Conservation (phyloP, 164 flowering plant genomes). For the Piper longum region DNA sequence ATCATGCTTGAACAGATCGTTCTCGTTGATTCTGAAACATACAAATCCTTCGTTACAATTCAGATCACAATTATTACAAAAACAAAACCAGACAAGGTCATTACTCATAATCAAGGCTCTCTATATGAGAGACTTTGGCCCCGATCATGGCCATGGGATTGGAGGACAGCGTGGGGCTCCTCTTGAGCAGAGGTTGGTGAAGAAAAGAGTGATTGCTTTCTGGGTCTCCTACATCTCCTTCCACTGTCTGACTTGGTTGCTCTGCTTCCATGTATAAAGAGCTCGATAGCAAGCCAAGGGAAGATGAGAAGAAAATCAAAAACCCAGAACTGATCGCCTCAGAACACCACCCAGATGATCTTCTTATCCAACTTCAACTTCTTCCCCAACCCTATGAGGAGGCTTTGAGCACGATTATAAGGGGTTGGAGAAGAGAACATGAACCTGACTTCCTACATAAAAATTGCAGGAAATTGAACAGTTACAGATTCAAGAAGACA, state of each 20-base stretch:
- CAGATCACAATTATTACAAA: not conserved
- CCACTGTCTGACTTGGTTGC: constrained; percentile 10
- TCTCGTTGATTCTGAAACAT: constrained; percentile 65
- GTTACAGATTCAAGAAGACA: no score
- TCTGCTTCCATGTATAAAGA: constrained; percentile 20
- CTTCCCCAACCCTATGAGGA: no score
- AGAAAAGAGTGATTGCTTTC: constrained; percentile 43
- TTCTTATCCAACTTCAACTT: no score
- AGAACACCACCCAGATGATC: no score
- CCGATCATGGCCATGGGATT: constrained; percentile 73
- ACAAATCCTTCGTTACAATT: not conserved
- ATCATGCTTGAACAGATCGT: constrained; percentile 91
- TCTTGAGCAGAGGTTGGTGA: constrained; percentile 51
- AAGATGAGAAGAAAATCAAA: no score
- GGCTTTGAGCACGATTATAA: no score
- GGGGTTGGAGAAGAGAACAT: no score
- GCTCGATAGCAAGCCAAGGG: no score
- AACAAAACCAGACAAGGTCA: not conserved
- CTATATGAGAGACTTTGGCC: constrained; percentile 71
- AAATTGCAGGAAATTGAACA: no score
- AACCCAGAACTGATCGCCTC: no score
- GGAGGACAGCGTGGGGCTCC: constrained; percentile 51
- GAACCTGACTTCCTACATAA: no score
- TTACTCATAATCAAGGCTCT: constrained; percentile 94
- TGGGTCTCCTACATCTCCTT: constrained; percentile 43